Evolutionary conservation across 2,329 filamentous ascomycete genomes (phyloP).

Genomic region (Colletotrichum tropicale): DNA sequence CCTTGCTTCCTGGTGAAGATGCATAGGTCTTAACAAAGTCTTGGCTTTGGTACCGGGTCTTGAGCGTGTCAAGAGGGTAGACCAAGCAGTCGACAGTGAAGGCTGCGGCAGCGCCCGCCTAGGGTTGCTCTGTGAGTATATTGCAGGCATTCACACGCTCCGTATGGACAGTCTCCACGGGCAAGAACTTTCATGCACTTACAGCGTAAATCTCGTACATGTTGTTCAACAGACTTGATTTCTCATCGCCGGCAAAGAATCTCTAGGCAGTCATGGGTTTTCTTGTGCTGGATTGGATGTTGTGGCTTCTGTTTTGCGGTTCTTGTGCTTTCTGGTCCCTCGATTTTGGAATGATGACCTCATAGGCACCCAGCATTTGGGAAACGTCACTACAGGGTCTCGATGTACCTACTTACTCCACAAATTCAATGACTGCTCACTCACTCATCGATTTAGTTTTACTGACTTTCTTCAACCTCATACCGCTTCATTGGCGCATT

Average conservation of each 20-base stretch:
- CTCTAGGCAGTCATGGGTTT: background rate
- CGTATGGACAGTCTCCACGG: background rate
- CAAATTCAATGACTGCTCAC: background rate
- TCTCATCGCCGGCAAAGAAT: fast-evolving
- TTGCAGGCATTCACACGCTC: background rate
- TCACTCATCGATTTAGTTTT: background rate
- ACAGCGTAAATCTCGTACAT: constrained; percentile 24
- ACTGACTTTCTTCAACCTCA: background rate
- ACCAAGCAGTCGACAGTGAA: constrained; percentile 86
- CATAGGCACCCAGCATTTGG: background rate
- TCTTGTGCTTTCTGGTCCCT: background rate
- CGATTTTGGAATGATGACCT: background rate
- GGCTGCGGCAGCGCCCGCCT: constrained; percentile 86
- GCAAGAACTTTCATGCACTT: background rate
- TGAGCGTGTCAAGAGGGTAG: constrained; percentile 88
- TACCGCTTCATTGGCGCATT: background rate
- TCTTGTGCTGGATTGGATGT: background rate
- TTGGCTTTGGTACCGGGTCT: constrained; percentile 82
- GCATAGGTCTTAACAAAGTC: constrained; percentile 73
- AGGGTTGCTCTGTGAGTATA: background rate
- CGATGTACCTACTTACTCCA: background rate
- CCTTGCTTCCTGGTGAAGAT: constrained; percentile 57
- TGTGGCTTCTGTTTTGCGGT: background rate
- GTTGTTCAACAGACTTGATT: background rate
- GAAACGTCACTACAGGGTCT: background rate